Evolutionary conservation across 805 yeast genomes (phyloP).

Genomic region (Saccharomycopsis selenospora): DNA sequence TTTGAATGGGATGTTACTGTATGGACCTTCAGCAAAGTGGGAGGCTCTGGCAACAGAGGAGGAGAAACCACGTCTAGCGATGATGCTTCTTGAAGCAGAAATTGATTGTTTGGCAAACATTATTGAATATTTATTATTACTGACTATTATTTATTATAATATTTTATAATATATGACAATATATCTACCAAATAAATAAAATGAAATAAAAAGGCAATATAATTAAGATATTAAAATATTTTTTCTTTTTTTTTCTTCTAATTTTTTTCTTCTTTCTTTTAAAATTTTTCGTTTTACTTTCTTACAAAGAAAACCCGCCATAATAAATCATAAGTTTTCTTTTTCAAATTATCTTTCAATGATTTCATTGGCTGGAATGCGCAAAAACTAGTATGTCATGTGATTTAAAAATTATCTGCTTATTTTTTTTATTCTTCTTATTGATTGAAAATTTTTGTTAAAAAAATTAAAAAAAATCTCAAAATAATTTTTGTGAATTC

Average conservation of each 20-base stretch:
- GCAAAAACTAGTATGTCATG: no score
- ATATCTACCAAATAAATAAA: neutral
- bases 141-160: no score
- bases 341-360: constrained; percentile 3
- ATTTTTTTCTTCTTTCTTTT: no score
- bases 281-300: no score
- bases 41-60: constrained; percentile 41
- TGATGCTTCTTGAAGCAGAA: constrained; percentile 25
- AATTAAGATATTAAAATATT: no score
- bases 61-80: constrained; percentile 44
- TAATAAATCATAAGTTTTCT: neutral
- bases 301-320: no score
- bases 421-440: neutral
- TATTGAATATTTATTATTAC: no score
- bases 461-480: no score
- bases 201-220: neutral
- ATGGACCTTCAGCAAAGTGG: constrained; percentile 74
- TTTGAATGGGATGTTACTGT: constrained; percentile 90
- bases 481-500: no score
- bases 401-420: constrained; percentile 3
- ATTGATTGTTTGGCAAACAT: constrained; percentile 31
- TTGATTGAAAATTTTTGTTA: constrained; percentile 1
- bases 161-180: no score
- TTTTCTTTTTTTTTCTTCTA: no score
- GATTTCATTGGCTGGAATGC: constrained; percentile 9